phyloP scores from a whole-genome alignment of 2,329 filamentous ascomycete species.

The Colletotrichum musae region DNA sequence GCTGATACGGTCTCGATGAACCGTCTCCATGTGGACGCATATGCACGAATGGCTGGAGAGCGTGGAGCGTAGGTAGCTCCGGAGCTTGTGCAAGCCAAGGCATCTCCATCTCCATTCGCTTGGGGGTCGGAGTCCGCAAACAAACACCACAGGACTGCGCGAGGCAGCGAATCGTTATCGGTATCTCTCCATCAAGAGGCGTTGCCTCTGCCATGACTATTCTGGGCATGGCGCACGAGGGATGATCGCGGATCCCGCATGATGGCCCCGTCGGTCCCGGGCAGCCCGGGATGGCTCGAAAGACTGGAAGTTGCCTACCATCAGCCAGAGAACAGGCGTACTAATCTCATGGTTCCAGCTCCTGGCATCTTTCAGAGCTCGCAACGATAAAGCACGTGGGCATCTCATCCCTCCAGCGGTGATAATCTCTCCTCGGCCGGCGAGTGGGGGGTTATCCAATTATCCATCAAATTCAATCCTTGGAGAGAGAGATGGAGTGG shows the following conservation, averaged over 20 bases:
- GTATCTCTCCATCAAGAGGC: background rate
- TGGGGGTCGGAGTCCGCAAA: background rate
- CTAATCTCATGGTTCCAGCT: background rate
- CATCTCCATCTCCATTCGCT: background rate
- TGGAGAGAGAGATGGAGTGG: slow-evolving; percentile 20
- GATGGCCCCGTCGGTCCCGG: slow-evolving; percentile 4
- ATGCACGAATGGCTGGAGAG: background rate
- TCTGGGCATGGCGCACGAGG: slow-evolving; percentile 21
- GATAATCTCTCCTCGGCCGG: slow-evolving; percentile 22
- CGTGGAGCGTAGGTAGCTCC: background rate
- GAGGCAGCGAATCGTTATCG: slow-evolving; percentile 29
- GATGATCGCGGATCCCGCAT: slow-evolving; percentile 33
- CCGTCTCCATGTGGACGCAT: background rate
- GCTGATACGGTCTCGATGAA: background rate
- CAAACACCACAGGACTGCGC: background rate
- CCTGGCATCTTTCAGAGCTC: slow-evolving; percentile 2
- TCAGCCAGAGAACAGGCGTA: too few species aligned
- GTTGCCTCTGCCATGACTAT: slow-evolving; percentile 27
- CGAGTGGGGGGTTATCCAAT: slow-evolving; percentile 12
- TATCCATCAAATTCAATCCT: slow-evolving; percentile 24
- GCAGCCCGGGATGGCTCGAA: slow-evolving; percentile 2
- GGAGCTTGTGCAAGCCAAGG: background rate
- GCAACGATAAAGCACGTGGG: background rate
- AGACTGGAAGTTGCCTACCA: background rate
- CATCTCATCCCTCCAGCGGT: slow-evolving; percentile 13